Conservation (phyloP, 1,284 basidiomycete genomes). For the Puccinia polysora region DNA sequence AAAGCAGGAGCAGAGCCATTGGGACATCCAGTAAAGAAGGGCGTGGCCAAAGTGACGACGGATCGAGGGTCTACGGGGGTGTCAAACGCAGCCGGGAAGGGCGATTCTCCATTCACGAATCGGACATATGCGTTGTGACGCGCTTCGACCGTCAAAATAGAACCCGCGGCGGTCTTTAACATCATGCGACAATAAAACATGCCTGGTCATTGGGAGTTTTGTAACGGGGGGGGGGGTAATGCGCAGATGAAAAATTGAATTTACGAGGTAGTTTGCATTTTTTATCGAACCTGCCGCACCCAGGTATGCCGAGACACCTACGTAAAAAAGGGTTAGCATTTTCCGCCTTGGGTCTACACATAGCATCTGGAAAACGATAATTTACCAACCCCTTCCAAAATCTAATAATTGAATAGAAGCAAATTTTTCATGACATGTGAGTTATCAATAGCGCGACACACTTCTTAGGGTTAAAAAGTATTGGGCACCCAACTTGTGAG, state of each 20-base stretch:
- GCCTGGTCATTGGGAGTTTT: background rate
- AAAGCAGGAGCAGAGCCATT: conserved; percentile 24
- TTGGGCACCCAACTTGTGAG: conserved; percentile 59
- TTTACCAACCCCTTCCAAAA: conserved; percentile 46
- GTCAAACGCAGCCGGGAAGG: conserved; percentile 37
- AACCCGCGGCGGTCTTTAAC: conserved; percentile 53
- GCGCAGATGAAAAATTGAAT: background rate
- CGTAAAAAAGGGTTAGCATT: background rate
- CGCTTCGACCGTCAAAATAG: conserved; percentile 54
- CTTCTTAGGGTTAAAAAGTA: too few species aligned
- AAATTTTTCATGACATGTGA: too few species aligned
- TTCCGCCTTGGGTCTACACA: conserved; percentile 16
- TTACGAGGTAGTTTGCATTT: conserved; percentile 34
- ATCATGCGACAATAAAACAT: background rate
- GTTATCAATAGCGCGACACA: too few species aligned
- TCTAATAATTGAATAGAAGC: too few species aligned
- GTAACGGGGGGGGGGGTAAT: background rate
- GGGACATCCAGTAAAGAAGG: conserved; percentile 29
- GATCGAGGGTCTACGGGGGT: conserved; percentile 25
- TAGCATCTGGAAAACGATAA: conserved; percentile 47
- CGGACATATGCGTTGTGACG: conserved; percentile 42
- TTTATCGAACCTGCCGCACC: conserved; percentile 47
- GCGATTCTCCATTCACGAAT: conserved; percentile 31
- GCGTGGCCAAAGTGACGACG: conserved; percentile 24
- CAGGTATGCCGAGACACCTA: conserved; percentile 49